Conservation (phyloP, 2,329 filamentous ascomycete species). For the Arthrobotrys conoides region DNA sequence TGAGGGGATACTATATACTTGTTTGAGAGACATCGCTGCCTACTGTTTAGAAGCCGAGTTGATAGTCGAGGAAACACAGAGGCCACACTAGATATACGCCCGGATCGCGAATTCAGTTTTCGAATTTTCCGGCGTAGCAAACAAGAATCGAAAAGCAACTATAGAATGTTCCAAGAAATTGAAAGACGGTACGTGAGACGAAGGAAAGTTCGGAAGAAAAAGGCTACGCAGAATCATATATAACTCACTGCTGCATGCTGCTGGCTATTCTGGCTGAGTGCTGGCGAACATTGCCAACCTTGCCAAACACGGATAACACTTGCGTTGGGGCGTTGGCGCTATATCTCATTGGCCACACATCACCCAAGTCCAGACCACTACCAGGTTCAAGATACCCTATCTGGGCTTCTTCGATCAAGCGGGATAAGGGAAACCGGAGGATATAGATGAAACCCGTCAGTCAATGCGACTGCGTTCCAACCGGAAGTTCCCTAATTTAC, state of each 20-base stretch:
- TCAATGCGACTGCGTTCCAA: conserved; percentile 47
- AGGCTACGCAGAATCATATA: conserved; percentile 45
- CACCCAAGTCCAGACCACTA: conserved; percentile 38
- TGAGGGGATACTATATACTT: conserved; percentile 68
- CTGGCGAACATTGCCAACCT: conserved; percentile 24
- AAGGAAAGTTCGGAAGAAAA: conserved; percentile 17
- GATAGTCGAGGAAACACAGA: background rate
- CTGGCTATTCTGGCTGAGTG: conserved; percentile 31
- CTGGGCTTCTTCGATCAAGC: conserved; percentile 21
- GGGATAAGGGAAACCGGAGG: conserved; percentile 51
- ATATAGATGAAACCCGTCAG: conserved; percentile 54
- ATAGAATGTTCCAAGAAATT: conserved; percentile 39
- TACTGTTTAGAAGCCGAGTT: background rate
- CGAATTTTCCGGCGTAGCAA: background rate
- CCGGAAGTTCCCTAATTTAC: conserved; percentile 35
- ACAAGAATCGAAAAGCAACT: background rate
- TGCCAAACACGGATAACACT: conserved; percentile 54
- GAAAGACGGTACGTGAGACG: conserved; percentile 33
- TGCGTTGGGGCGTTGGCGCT: conserved; percentile 52
- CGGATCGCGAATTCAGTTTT: background rate
- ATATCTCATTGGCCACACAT: conserved; percentile 37
- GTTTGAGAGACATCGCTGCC: conserved; percentile 73
- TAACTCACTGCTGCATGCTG: conserved; percentile 32
- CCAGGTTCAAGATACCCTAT: conserved; percentile 54
- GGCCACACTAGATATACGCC: background rate